Evolutionary conservation across 805 yeast genomes (phyloP).

Genomic region (Jamesozyma lodderae): DNA sequence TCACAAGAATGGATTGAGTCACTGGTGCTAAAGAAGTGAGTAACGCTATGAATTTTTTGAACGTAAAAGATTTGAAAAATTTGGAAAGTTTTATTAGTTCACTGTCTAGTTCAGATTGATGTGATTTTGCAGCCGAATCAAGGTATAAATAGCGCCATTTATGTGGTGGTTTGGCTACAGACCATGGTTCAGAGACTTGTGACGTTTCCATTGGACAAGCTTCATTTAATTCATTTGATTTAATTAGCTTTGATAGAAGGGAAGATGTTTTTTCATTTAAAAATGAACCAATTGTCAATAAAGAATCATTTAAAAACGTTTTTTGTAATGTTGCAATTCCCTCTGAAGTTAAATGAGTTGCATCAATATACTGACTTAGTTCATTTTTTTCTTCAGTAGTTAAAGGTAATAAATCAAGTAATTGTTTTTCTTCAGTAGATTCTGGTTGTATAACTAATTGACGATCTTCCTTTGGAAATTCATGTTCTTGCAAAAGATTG

Average conservation of each 20-base stretch:
- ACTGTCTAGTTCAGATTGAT: conserved; percentile 25
- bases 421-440: neutral
- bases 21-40: conserved; percentile 56
- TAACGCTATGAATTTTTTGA: conserved; percentile 57
- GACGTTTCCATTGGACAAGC: conserved; percentile 46
- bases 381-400: conserved; percentile 38
- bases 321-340: conserved; percentile 38
- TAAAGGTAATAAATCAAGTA: conserved; percentile 13
- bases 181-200: conserved; percentile 71
- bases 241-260: conserved; percentile 38
- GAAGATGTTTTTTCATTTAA: conserved; percentile 48
- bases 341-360: conserved; percentile 36
- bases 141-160: conserved; percentile 63
- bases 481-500: conserved; percentile 66
- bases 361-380: conserved; percentile 48
- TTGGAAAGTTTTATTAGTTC: conserved; percentile 43
- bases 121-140: conserved; percentile 14
- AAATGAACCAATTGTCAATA: conserved; percentile 56
- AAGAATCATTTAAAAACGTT: conserved; percentile 57
- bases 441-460: neutral
- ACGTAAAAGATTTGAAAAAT: conserved; percentile 52
- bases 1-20: conserved; percentile 58
- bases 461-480: conserved; percentile 62
- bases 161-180: conserved; percentile 86
- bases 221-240: conserved; percentile 52